Evolutionary conservation across 2,329 filamentous ascomycete species (phyloP).

Genomic region (Beauveria medogensis): DNA sequence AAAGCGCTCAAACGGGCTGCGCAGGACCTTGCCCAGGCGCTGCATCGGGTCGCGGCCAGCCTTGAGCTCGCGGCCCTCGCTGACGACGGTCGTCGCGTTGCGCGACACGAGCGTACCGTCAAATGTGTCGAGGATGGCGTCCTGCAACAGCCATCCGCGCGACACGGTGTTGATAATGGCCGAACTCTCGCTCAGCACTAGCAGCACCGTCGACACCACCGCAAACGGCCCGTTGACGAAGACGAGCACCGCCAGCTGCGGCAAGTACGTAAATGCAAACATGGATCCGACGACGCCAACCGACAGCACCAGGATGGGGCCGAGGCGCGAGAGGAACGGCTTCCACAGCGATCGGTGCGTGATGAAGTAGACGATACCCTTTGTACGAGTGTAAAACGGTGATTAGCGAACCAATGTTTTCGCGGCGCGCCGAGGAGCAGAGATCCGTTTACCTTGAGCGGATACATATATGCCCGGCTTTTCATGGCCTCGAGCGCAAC

Average conservation of each 20-base stretch:
- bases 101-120: slow-evolving; percentile 59
- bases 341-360: slow-evolving; percentile 50
- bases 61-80: slow-evolving; percentile 66
- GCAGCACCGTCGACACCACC: slow-evolving; percentile 61
- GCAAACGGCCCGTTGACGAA: slow-evolving; percentile 80
- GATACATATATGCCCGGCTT: slow-evolving; percentile 79
- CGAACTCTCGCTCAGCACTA: slow-evolving; percentile 57
- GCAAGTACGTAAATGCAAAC: slow-evolving; percentile 82
- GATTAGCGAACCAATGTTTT: not conserved
- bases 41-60: slow-evolving; percentile 47
- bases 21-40: slow-evolving; percentile 49
- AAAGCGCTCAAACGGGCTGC: slow-evolving; percentile 49
- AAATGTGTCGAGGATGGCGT: slow-evolving; percentile 81
- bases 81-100: slow-evolving; percentile 53
- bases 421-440: not conserved
- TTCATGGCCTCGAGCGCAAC: slow-evolving; percentile 61
- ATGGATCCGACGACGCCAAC: slow-evolving; percentile 65
- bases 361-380: slow-evolving; percentile 54
- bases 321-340: slow-evolving; percentile 46
- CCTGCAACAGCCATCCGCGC: slow-evolving; percentile 68
- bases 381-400: not conserved
- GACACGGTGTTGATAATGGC: slow-evolving; percentile 49
- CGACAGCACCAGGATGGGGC: slow-evolving; percentile 61
- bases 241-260: slow-evolving; percentile 73
- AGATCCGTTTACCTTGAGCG: slow-evolving; percentile 50